These are phyloP conservation scores for Saturnispora ahearnii DNA, from an alignment of 805 yeast genomes.

Conservation along the genomic window DNA sequence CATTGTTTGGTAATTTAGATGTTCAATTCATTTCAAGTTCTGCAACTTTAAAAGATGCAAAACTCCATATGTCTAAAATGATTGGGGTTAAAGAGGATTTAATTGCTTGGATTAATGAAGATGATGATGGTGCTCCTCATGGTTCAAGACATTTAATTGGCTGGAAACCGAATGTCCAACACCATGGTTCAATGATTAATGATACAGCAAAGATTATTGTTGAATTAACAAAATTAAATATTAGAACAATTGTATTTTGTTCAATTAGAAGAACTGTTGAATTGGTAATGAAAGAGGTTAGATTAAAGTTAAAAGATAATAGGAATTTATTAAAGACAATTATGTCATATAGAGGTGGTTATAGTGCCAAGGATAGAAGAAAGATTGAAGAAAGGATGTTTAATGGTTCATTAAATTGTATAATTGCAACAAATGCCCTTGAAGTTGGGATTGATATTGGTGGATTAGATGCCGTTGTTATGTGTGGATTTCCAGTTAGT, in stretches of 20 bases:
- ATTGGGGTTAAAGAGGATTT: slow-evolving; percentile 53
- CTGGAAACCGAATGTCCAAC: slow-evolving; percentile 80
- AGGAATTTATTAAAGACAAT: slow-evolving; percentile 48
- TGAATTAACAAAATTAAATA: slow-evolving; percentile 49
- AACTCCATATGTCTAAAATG: slow-evolving; percentile 57
- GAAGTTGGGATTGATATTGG: slow-evolving; percentile 96
- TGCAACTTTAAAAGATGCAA: slow-evolving; percentile 79
- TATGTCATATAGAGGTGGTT: slow-evolving; percentile 94
- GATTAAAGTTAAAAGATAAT: slow-evolving; percentile 42
- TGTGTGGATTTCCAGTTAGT: slow-evolving; percentile 89
- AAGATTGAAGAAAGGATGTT: slow-evolving; percentile 87
- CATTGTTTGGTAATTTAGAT: slow-evolving; percentile 40
- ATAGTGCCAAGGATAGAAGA: slow-evolving; percentile 77
- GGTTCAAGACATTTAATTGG: slow-evolving; percentile 67
- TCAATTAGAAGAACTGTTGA: slow-evolving; percentile 83
- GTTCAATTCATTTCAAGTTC: slow-evolving; percentile 81
- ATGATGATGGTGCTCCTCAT: slow-evolving; percentile 75
- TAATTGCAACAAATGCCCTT: slow-evolving; percentile 89
- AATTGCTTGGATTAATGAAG: slow-evolving; percentile 46
- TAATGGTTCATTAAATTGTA: slow-evolving; percentile 72
- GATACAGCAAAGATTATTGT: slow-evolving; percentile 73
- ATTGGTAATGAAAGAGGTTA: slow-evolving; percentile 72
- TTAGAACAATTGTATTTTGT: slow-evolving; percentile 85
- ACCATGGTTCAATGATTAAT: slow-evolving; percentile 50
- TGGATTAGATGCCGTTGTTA: slow-evolving; percentile 79